These are phyloP conservation scores for Ophiocordyceps camponoti-floridani DNA, from an alignment of 2,329 filamentous ascomycete genomes.

Conservation along the genomic window DNA sequence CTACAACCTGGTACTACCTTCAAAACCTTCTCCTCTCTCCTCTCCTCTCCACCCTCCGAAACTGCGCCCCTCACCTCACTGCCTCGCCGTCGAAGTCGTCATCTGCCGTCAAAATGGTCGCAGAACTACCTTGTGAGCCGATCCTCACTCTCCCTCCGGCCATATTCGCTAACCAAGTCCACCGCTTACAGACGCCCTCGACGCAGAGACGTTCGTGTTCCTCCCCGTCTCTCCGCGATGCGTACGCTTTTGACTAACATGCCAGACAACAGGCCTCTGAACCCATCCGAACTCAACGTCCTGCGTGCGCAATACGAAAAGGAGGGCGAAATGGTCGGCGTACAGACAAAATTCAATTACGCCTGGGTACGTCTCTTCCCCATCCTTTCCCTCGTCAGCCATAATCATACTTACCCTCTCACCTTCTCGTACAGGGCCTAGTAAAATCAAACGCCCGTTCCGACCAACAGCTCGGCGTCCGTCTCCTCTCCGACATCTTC, in stretches of 20 bases:
- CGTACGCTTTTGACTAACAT: background rate
- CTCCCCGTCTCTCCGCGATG: background rate
- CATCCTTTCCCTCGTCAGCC: background rate
- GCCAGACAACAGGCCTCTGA: constrained; percentile 48
- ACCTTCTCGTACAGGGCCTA: constrained; percentile 44
- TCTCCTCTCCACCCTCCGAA: background rate
- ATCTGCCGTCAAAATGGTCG: constrained; percentile 19
- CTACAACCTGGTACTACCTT: background rate
- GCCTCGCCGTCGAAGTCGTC: background rate
- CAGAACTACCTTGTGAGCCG: constrained; percentile 29
- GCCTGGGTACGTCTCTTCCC: constrained; percentile 53
- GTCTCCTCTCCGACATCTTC: constrained; percentile 91
- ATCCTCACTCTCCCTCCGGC: background rate
- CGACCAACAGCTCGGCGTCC: constrained; percentile 89
- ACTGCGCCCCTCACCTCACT: background rate
- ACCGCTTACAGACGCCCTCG: constrained; percentile 62
- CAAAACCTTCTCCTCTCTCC: background rate
- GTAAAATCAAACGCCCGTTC: constrained; percentile 75
- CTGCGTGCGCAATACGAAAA: constrained; percentile 91
- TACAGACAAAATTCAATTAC: constrained; percentile 99
- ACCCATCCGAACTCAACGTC: constrained; percentile 81
- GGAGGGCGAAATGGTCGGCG: constrained; percentile 87
- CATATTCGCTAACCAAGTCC: background rate
- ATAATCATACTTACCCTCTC: background rate
- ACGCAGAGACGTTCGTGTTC: constrained; percentile 68